phyloP scores from a whole-genome alignment of 2,329 filamentous ascomycete genomes.

The Helotiales sp. region DNA sequence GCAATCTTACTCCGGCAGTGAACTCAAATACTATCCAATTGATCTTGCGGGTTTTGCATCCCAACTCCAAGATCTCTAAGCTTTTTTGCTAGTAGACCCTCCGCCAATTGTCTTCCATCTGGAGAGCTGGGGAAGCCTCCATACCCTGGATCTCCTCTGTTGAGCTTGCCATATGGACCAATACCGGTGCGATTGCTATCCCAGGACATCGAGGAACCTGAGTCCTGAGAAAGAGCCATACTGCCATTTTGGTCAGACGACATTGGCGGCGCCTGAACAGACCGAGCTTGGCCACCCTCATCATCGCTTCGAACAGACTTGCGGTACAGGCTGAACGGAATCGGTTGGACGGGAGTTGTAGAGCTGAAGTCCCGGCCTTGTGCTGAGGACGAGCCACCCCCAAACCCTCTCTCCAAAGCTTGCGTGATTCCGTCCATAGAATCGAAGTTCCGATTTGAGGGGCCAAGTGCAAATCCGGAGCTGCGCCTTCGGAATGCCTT shows the following conservation, averaged over 20 bases:
- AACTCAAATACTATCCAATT: constrained; percentile 23
- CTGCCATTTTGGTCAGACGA: constrained; percentile 32
- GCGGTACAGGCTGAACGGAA: constrained; percentile 48
- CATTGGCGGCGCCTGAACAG: constrained; percentile 36
- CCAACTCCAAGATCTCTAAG: constrained; percentile 51
- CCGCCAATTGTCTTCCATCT: constrained; percentile 47
- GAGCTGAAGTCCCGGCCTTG: constrained; percentile 23
- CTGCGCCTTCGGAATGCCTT: constrained; percentile 60
- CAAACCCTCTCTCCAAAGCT: constrained; percentile 26
- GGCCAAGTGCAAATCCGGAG: constrained; percentile 44
- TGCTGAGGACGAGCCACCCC: constrained; percentile 21
- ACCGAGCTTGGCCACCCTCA: constrained; percentile 12
- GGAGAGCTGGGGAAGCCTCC: constrained; percentile 50
- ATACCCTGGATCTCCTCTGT: constrained; percentile 63
- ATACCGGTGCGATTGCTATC: constrained; percentile 29
- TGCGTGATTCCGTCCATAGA: constrained; percentile 31
- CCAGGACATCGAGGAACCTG: constrained; percentile 27
- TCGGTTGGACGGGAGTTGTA: constrained; percentile 45
- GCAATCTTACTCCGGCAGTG: constrained; percentile 26
- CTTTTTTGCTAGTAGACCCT: constrained; percentile 69
- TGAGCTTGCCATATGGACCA: constrained; percentile 64
- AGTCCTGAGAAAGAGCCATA: constrained; percentile 37
- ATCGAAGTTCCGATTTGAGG: constrained; percentile 30
- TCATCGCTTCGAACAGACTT: constrained; percentile 15
- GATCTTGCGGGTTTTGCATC: constrained; percentile 18